Percentiles rank a stretch among this genome's conserved stretches.
Evolutionary conservation across 805 yeast genomes (phyloP).

Genomic region (Metschnikowia noctiluminum): DNA sequence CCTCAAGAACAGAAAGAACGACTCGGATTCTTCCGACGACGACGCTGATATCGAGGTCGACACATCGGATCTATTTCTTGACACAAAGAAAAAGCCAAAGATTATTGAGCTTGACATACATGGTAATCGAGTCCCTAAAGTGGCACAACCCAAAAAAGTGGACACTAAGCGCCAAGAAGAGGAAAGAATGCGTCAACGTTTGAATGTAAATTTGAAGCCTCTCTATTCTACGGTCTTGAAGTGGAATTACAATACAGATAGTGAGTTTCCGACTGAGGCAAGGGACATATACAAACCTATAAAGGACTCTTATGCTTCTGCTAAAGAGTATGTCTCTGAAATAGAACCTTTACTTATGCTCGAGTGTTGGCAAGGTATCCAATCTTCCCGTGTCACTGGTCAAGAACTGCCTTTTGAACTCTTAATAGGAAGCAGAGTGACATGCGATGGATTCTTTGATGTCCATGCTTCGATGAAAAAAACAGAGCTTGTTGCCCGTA

Average conservation of each 20-base stretch:
- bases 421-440: conserved; percentile 72
- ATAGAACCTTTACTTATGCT: conserved; percentile 79
- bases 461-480: conserved; percentile 71
- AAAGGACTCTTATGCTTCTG: conserved; percentile 52
- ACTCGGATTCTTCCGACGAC: conserved; percentile 34
- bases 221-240: conserved; percentile 63
- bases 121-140: conserved; percentile 35
- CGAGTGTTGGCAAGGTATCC: conserved; percentile 93
- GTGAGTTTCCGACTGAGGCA: conserved; percentile 59
- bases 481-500: conserved; percentile 46
- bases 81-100: conserved; percentile 32
- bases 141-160: conserved; percentile 26
- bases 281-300: conserved; percentile 43
- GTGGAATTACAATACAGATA: conserved; percentile 68
- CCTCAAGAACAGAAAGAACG: conserved; percentile 28
- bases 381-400: conserved; percentile 63
- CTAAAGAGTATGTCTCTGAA: conserved; percentile 61
- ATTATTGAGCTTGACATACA: conserved; percentile 42
- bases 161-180: conserved; percentile 51
- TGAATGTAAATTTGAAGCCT: conserved; percentile 75
- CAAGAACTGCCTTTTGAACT: conserved; percentile 61
- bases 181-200: conserved; percentile 71
- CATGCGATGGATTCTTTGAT: conserved; percentile 84
- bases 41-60: conserved; percentile 34
- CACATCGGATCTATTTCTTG: conserved; percentile 40